Evolutionary conservation across 1,139 yeast species (phyloP).

Genomic region (Kluyveromyces marxianus): DNA sequence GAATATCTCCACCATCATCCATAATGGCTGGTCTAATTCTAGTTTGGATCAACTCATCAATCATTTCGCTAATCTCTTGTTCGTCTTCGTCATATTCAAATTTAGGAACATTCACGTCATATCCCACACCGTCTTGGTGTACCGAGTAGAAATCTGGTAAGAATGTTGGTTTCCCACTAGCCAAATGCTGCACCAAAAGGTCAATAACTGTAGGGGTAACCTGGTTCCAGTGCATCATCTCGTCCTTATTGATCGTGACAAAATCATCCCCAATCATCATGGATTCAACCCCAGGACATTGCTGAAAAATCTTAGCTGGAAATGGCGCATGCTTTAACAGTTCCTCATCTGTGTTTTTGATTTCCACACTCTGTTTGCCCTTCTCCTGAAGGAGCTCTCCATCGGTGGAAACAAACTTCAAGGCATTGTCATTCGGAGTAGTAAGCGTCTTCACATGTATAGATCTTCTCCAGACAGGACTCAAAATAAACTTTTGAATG

Average conservation of each 20-base stretch:
- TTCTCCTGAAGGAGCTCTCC: slow-evolving; percentile 45
- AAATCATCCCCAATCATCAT: slow-evolving; percentile 85
- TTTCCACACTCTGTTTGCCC: slow-evolving; percentile 55
- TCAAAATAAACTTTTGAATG: neutral
- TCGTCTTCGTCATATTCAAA: slow-evolving; percentile 34
- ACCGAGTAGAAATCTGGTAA: slow-evolving; percentile 27
- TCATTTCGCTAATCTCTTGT: slow-evolving; percentile 68
- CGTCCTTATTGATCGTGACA: slow-evolving; percentile 73
- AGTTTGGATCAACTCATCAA: slow-evolving; percentile 87
- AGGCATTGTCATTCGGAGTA: slow-evolving; percentile 90
- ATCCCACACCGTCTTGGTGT: slow-evolving; percentile 28
- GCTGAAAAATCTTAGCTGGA: slow-evolving; percentile 67
- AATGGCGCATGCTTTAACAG: slow-evolving; percentile 65
- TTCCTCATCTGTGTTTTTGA: slow-evolving; percentile 46
- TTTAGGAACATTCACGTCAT: slow-evolving; percentile 25
- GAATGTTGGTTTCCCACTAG: slow-evolving; percentile 63
- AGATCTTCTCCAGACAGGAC: slow-evolving; percentile 10
- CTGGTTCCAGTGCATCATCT: slow-evolving; percentile 57
- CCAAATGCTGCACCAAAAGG: slow-evolving; percentile 72
- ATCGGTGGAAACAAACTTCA: slow-evolving; percentile 73
- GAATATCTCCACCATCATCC: slow-evolving; percentile 82
- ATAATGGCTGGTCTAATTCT: slow-evolving; percentile 91
- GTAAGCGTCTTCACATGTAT: slow-evolving; percentile 48
- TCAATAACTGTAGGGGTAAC: slow-evolving; percentile 86
- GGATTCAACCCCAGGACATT: slow-evolving; percentile 73